Evolutionary conservation across 2,329 filamentous ascomycete genomes (phyloP).

Genomic region (Didymella pinodella): DNA sequence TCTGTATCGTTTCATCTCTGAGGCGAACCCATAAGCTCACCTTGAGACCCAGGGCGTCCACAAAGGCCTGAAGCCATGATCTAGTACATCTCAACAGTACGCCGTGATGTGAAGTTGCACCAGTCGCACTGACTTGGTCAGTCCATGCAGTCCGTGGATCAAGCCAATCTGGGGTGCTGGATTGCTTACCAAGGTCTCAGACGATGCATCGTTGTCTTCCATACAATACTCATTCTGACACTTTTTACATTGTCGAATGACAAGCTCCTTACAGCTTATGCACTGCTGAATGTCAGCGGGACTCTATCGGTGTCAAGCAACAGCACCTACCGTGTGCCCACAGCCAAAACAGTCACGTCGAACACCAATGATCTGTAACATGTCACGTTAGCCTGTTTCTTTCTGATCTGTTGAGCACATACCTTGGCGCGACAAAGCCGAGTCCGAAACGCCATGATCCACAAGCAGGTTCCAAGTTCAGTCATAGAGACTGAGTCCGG

Average conservation of each 20-base stretch:
- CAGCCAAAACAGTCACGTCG: constrained; percentile 84
- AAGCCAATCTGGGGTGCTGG: not conserved
- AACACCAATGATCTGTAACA: constrained; percentile 58
- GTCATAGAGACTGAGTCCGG: constrained; percentile 47
- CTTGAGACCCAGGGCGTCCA: not conserved
- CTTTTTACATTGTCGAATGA: constrained; percentile 73
- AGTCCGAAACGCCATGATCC: constrained; percentile 44
- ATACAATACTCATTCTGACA: constrained; percentile 85
- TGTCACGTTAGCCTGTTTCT: constrained; percentile 43
- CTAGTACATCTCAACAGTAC: constrained; percentile 49
- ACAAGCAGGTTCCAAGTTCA: constrained; percentile 47
- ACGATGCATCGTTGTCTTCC: constrained; percentile 83
- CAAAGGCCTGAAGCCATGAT: not conserved
- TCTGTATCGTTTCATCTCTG: not conserved
- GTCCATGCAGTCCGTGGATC: not conserved
- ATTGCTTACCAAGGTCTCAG: constrained; percentile 60
- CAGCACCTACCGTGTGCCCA: constrained; percentile 71
- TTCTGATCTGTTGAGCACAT: constrained; percentile 38
- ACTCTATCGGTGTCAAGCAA: not conserved
- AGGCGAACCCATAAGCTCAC: not conserved
- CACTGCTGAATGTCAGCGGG: constrained; percentile 62
- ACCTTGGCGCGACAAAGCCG: constrained; percentile 50
- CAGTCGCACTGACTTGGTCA: constrained; percentile 49
- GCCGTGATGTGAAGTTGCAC: constrained; percentile 49
- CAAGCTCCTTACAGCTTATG: constrained; percentile 73